Conservation (phyloP, 345 rosid genomes). For the Conringia planisiliqua region DNA sequence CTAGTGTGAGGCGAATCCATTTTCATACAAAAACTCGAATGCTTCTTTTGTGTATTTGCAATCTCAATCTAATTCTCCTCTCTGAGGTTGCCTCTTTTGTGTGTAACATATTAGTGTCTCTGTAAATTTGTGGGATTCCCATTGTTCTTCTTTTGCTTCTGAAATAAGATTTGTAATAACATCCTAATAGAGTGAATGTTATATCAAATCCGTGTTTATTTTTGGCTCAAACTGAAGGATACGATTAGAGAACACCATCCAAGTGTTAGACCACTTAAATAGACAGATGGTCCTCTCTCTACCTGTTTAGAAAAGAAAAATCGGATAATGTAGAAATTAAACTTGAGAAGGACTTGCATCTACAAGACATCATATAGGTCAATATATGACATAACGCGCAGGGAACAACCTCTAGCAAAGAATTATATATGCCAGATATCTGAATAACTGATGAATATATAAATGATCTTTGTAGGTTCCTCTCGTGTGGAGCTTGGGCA, state of each 20-base stretch:
- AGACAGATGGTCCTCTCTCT: conserved; percentile 78
- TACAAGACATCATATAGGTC: conserved; percentile 8
- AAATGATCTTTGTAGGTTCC: conserved; percentile 47
- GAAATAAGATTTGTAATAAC: conserved; percentile 25
- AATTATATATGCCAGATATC: neutral
- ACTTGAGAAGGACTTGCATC: conserved; percentile 9
- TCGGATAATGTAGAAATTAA: neutral
- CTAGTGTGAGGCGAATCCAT: conserved; percentile 25
- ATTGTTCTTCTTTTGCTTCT: conserved; percentile 23
- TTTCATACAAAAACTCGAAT: neutral
- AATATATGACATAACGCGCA: neutral
- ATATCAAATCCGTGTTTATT: neutral
- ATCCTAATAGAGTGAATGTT: conserved; percentile 4
- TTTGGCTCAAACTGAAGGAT: neutral
- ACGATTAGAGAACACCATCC: neutral
- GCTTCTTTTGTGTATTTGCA: conserved; percentile 6
- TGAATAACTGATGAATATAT: neutral
- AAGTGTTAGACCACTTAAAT: conserved; percentile 65
- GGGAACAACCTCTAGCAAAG: conserved; percentile 2
- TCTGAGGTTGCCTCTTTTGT: conserved; percentile 9
- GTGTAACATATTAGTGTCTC: conserved; percentile 25
- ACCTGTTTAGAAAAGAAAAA: conserved; percentile 50
- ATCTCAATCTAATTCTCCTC: neutral
- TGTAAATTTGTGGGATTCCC: conserved; percentile 28
- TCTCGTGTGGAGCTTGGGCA: conserved; percentile 92